Percentiles rank a stretch among this genome's conserved stretches.
Evolutionary conservation across 345 rosid genomes (phyloP).

Genomic region (Noccaea bulbosa): DNA sequence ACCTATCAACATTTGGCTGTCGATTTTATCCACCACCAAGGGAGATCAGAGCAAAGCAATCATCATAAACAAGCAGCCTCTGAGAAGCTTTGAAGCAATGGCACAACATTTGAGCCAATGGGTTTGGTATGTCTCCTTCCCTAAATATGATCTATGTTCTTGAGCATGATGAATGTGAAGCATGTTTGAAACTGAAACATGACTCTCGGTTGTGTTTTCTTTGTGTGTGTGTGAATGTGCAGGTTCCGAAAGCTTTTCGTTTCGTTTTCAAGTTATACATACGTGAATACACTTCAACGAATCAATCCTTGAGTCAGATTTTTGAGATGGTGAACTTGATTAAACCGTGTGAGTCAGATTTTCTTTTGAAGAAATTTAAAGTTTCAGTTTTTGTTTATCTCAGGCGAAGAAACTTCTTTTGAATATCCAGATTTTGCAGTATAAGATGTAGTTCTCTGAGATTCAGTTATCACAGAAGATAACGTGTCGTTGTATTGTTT

Average conservation of each 20-base stretch:
- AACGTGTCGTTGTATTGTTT: too few species aligned
- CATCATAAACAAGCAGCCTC: slow-evolving; percentile 57
- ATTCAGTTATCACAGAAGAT: too few species aligned
- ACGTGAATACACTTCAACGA: slow-evolving; percentile 57
- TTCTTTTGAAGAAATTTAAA: too few species aligned
- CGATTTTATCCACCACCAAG: slow-evolving; percentile 44
- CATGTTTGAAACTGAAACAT: slow-evolving; percentile 15
- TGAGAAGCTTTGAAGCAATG: slow-evolving; percentile 74
- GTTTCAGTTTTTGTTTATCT: too few species aligned
- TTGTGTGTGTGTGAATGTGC: slow-evolving; percentile 37
- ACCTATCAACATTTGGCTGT: slow-evolving; percentile 72
- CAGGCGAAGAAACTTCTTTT: too few species aligned
- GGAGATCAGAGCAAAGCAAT: slow-evolving; percentile 24
- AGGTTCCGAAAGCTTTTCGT: slow-evolving; percentile 88
- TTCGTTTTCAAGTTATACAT: slow-evolving; percentile 77
- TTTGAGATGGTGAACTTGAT: background rate
- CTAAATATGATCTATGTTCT: background rate
- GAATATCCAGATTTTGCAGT: too few species aligned
- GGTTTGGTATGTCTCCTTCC: slow-evolving; percentile 65
- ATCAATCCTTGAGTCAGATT: slow-evolving; percentile 41
- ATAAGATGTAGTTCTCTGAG: too few species aligned
- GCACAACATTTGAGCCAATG: slow-evolving; percentile 83
- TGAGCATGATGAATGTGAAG: slow-evolving; percentile 11
- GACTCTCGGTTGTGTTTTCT: background rate
- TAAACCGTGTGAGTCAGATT: too few species aligned